Base-by-base conservation (phyloP, 148 eudicot genomes). In the Tetragonia tetragonoides region DNA sequence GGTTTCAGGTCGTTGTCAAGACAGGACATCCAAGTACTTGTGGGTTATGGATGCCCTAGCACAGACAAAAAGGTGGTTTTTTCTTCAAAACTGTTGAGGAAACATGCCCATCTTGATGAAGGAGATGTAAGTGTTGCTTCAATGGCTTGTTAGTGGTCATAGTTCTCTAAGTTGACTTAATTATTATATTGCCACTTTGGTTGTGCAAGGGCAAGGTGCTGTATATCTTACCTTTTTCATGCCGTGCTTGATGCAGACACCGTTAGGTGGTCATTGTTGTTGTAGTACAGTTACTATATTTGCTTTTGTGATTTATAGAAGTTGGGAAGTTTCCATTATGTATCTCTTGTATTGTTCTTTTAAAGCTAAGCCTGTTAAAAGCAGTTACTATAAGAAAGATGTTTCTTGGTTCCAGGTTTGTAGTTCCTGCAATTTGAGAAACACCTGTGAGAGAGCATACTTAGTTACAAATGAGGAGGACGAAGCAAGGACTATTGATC, bases 31-130 rank as follows among this genome's bases (percentile, higher is more conserved):
- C 97, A 93, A 84, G 47, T 86, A 76, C 81, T 95, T 85, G 99
- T 95, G 70, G 99, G 99, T 72, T 86, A 88, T 84, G 99, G 99
- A 81, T 95, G 99, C 82, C 88, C 97, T 68, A 95, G 88, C 81
- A 69, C 87, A 40, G 99, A 95, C 82, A 95, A 87, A 82, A 93
- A 86, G 90, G 94, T 90, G 67, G 92, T 89, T 14, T 93, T 90
- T 84, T 93, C 99, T 24, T 79, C 93, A 20, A 95, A 95, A 75
- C 77, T 95, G 81, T 81, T 95, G 80, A 86, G 99, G 84, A 95
- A 95, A 79, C 85, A 86, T 65, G 93, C 84, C 74, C 97, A 95
- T 78, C 90, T 95, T 63, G 96, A 95, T 76, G 99, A 95, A 87
- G 99, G 99, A 87, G 99, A 95, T 89, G 99, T 95, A 88, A 92